phyloP scores from a whole-genome alignment of 805 yeast species.

The Osmozyma mogii region DNA sequence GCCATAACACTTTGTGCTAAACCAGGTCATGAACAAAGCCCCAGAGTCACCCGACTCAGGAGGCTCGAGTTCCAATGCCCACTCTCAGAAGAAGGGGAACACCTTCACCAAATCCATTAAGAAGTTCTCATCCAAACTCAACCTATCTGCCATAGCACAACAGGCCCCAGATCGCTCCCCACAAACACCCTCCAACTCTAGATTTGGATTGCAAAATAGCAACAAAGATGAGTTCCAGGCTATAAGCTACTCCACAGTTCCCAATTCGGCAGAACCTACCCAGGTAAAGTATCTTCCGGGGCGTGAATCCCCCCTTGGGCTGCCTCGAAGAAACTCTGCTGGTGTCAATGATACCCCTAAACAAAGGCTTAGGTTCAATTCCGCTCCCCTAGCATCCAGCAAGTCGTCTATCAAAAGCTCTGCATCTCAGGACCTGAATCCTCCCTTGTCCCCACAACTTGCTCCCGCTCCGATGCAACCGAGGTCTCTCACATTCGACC shows the following conservation, averaged over 20 bases:
- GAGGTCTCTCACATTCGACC: constrained; percentile 1
- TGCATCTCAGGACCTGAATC: constrained; percentile 1
- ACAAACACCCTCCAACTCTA: too few relatives aligned
- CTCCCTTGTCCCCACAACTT: background rate
- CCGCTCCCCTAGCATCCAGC: constrained; percentile 1
- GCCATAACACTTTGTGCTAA: too few relatives aligned
- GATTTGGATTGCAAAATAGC: too few relatives aligned
- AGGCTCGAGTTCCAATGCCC: too few relatives aligned
- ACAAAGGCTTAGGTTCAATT: constrained; percentile 4
- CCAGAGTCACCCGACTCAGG: too few relatives aligned
- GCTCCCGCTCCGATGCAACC: background rate
- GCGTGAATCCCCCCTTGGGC: background rate
- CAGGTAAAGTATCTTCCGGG: constrained; percentile 23
- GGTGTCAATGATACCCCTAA: constrained; percentile 3
- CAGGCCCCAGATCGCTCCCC: too few relatives aligned
- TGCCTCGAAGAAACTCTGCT: background rate
- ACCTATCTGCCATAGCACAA: too few relatives aligned
- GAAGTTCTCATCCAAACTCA: too few relatives aligned
- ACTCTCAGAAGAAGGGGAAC: too few relatives aligned
- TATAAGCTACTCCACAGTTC: constrained; percentile 25
- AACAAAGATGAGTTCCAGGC: constrained; percentile 29
- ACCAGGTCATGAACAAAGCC: too few relatives aligned
- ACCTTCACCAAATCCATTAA: too few relatives aligned
- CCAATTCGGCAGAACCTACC: constrained; percentile 21
- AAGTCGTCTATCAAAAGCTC: background rate